Evolutionary conservation across 2,329 filamentous ascomycete genomes (phyloP).

Genomic region (Colletotrichum sublineola): DNA sequence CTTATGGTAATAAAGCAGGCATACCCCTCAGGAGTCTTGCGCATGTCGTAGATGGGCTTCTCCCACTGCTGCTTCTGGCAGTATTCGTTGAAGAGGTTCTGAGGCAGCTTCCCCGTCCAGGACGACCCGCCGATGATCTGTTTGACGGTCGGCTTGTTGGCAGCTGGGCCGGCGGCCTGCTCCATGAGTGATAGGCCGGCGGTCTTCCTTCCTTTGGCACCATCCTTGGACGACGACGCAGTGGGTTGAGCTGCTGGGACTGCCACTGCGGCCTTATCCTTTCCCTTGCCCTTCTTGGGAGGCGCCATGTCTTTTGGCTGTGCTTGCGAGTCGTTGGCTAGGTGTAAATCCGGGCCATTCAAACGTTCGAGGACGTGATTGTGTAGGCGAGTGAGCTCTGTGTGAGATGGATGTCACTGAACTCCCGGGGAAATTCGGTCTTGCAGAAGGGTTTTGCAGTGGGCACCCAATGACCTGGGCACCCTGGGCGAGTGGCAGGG

Average conservation of each 20-base stretch:
- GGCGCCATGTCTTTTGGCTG: slow-evolving; percentile 30
- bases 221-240: slow-evolving; percentile 58
- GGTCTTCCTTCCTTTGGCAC: slow-evolving; percentile 66
- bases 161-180: slow-evolving; percentile 47
- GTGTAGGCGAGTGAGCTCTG: background rate
- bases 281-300: slow-evolving; percentile 47
- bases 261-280: slow-evolving; percentile 61
- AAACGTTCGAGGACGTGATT: background rate
- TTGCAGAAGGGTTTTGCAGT: slow-evolving; percentile 21
- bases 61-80: slow-evolving; percentile 98
- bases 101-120: slow-evolving; percentile 97
- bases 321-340: slow-evolving; percentile 8
- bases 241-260: slow-evolving; percentile 49
- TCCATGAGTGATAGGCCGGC: slow-evolving; percentile 48
- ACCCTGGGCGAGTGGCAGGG: slow-evolving; percentile 11
- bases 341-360: slow-evolving; percentile 7
- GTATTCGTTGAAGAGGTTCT: slow-evolving; percentile 93
- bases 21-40: slow-evolving; percentile 79
- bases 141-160: slow-evolving; percentile 72
- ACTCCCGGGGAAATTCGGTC: slow-evolving; percentile 25
- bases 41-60: slow-evolving; percentile 90
- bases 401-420: slow-evolving; percentile 18
- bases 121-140: slow-evolving; percentile 94
- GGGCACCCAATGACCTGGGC: slow-evolving; percentile 21
- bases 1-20: slow-evolving; percentile 86